Percentiles rank a stretch among this genome's conserved stretches.
Evolutionary conservation across 805 yeast genomes (phyloP).

Genomic region (Nakazawaea anatomiae): DNA sequence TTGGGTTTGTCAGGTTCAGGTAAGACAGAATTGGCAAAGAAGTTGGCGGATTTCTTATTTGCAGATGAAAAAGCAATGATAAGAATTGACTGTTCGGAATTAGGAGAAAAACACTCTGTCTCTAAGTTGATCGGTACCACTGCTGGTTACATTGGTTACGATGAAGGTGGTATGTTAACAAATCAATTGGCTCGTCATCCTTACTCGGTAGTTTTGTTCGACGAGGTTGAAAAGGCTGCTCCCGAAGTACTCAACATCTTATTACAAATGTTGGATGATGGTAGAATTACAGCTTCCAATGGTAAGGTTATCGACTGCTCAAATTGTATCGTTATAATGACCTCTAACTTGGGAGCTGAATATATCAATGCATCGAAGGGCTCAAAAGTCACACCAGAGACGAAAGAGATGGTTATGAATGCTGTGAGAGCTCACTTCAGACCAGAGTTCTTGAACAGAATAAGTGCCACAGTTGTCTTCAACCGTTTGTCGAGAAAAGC

Average conservation of each 20-base stretch:
- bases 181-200: slow-evolving; percentile 89
- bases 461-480: slow-evolving; percentile 87
- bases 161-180: slow-evolving; percentile 95
- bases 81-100: slow-evolving; percentile 95
- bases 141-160: slow-evolving; percentile 95
- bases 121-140: slow-evolving; percentile 95
- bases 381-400: slow-evolving; percentile 57
- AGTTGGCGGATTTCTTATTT: slow-evolving; percentile 91
- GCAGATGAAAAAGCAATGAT: slow-evolving; percentile 96
- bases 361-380: slow-evolving; percentile 62
- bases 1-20: slow-evolving; percentile 96
- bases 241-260: slow-evolving; percentile 94
- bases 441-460: slow-evolving; percentile 96
- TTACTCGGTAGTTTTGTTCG: slow-evolving; percentile 92
- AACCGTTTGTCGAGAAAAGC: slow-evolving; percentile 90
- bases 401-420: slow-evolving; percentile 75
- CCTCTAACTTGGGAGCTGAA: slow-evolving; percentile 95
- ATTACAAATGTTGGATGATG: slow-evolving; percentile 92
- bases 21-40: slow-evolving; percentile 96
- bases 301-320: slow-evolving; percentile 94
- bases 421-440: slow-evolving; percentile 87
- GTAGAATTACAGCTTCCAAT: slow-evolving; percentile 89
- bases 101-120: slow-evolving; percentile 92
- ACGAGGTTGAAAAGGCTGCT: slow-evolving; percentile 98
- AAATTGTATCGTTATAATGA: slow-evolving; percentile 89